A percentile compares a stretch with the other conserved stretches of the same genome.
Conservation (phyloP, 306 rosid genomes). For the Coriaria nepalensis region DNA sequence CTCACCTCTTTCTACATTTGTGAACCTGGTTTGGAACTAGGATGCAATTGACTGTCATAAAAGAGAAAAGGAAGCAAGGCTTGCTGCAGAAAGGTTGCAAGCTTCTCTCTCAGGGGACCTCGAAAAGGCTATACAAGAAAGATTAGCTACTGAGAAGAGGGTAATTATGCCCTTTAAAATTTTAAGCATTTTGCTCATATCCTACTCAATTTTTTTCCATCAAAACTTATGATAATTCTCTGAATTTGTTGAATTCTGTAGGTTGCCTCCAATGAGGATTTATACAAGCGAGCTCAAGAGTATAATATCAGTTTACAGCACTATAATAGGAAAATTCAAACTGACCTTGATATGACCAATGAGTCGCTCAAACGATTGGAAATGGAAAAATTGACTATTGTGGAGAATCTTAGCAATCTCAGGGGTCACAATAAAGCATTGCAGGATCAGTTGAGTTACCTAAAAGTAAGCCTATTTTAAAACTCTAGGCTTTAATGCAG, state of each 20-base stretch:
- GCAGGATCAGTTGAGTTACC: conserved; percentile 55
- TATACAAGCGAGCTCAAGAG: conserved; percentile 73
- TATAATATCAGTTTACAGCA: conserved; percentile 77
- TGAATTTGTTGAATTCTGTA: conserved; percentile 16
- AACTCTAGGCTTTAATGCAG: background rate
- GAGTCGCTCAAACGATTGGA: conserved; percentile 62
- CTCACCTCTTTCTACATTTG: too few relatives aligned
- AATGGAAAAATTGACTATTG: conserved; percentile 66
- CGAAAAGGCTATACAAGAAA: too few relatives aligned
- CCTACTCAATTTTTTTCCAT: too few relatives aligned
- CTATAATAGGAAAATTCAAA: conserved; percentile 70
- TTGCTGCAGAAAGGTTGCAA: too few relatives aligned
- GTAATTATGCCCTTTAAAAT: conserved; percentile 13
- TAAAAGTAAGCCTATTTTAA: conserved; percentile 36
- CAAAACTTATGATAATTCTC: background rate
- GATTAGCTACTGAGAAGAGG: conserved; percentile 23
- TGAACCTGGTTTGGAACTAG: too few relatives aligned
- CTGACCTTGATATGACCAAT: conserved; percentile 44
- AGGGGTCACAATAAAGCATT: conserved; percentile 68
- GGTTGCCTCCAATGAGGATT: conserved; percentile 65
- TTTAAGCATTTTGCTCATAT: too few relatives aligned
- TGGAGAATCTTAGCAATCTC: conserved; percentile 55
- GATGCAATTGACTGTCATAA: too few relatives aligned
- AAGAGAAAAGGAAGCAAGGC: too few relatives aligned
- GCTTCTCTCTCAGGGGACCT: too few relatives aligned